Conservation (phyloP, 106 monocot genomes). For the Triglochin maritima region DNA sequence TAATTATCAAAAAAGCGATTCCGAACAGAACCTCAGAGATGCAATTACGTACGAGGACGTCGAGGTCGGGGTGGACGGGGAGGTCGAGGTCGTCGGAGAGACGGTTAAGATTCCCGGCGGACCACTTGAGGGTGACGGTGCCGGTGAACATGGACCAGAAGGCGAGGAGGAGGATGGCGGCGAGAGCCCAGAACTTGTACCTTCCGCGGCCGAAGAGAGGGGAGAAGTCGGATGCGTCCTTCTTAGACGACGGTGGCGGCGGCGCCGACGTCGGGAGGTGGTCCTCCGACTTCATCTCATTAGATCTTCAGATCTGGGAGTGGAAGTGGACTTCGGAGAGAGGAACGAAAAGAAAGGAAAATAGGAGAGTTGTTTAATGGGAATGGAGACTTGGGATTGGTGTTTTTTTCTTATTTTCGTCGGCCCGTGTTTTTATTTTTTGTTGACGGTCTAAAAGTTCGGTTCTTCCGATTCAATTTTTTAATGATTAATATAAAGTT, state of each 20-base stretch:
- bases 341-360: too few relatives aligned
- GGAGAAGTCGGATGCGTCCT: conserved; percentile 1
- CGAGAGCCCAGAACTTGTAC: conserved; percentile 84
- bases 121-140: conserved; percentile 73
- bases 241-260: conserved; percentile 1
- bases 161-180: conserved; percentile 75
- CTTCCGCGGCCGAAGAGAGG: conserved; percentile 43
- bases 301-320: neutral
- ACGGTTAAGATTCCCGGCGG: conserved; percentile 36
- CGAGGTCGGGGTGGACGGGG: conserved; percentile 41
- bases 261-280: conserved; percentile 22
- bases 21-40: neutral
- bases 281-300: conserved; percentile 50
- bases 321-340: too few relatives aligned
- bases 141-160: conserved; percentile 96
- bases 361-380: too few relatives aligned
- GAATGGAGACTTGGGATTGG: too few relatives aligned
- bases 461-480: too few relatives aligned
- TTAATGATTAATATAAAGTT: too few relatives aligned
- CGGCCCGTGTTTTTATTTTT: too few relatives aligned
- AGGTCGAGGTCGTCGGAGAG: conserved; percentile 32
- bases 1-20: too few relatives aligned
- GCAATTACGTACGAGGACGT: conserved; percentile 46
- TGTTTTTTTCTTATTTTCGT: too few relatives aligned
- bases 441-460: too few relatives aligned